Conservation (phyloP, 345 rosid genomes). For the Salix caprea region DNA sequence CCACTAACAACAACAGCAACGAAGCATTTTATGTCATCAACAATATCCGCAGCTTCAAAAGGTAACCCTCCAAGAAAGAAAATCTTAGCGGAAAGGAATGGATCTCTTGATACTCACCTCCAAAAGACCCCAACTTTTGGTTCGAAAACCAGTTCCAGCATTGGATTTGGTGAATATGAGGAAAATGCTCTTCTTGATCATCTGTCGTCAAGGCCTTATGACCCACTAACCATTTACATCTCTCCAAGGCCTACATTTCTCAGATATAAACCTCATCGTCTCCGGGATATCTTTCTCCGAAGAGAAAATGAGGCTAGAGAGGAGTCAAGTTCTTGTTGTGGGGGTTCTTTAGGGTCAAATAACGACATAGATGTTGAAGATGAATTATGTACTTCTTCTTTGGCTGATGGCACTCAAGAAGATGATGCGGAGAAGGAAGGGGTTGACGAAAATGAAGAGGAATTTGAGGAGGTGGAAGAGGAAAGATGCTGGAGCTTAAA, state of each 20-base stretch:
- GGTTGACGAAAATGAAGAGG: conserved; percentile 21
- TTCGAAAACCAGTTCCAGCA: neutral
- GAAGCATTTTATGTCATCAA: conserved; percentile 34
- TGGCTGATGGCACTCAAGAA: conserved; percentile 7
- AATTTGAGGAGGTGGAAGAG: conserved; percentile 23
- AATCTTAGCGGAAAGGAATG: conserved; percentile 39
- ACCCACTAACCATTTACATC: conserved; percentile 26
- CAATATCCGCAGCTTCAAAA: conserved; percentile 35
- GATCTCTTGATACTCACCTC: conserved; percentile 6
- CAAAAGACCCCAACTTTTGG: conserved; percentile 9
- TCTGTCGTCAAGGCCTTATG: conserved; percentile 21
- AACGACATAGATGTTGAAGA: conserved; percentile 6
- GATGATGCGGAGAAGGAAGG: neutral
- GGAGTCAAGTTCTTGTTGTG: neutral
- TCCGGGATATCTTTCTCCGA: conserved; percentile 21
- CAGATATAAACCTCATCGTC: conserved; percentile 35
- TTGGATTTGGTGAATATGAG: neutral
- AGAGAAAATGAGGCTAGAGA: conserved; percentile 20
- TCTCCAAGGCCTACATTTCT: conserved; percentile 46
- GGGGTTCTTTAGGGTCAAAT: neutral
- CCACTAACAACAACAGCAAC: neutral
- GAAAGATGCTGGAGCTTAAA: conserved; percentile 24
- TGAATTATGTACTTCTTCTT: conserved; percentile 11
- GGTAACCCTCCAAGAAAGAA: conserved; percentile 28
- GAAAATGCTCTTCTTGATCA: neutral